Evolutionary conservation across 768 basidiomycete genomes (phyloP).

Genomic region (Calvatia gigantea): DNA sequence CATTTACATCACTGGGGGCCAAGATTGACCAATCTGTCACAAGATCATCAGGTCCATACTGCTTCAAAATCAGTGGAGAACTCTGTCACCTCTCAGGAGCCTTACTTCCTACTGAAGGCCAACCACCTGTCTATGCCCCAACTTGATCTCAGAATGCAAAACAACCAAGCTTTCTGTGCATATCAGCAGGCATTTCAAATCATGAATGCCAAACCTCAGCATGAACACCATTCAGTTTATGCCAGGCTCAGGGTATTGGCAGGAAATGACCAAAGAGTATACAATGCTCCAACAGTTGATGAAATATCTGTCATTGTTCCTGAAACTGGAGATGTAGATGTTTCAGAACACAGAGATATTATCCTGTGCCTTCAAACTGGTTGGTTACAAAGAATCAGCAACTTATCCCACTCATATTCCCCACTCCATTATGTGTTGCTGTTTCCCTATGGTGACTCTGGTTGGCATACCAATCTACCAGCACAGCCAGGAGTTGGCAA

Average conservation of each 20-base stretch:
- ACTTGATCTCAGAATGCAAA: background rate
- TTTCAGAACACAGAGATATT: conserved; percentile 28
- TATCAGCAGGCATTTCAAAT: conserved; percentile 17
- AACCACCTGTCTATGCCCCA: conserved; percentile 14
- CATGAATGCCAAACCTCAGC: background rate
- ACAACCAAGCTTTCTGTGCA: background rate
- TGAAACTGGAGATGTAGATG: conserved; percentile 20
- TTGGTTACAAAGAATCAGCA: conserved; percentile 26
- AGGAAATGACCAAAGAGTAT: conserved; percentile 27
- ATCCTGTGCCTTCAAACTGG: conserved; percentile 21
- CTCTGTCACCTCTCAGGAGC: conserved; percentile 12
- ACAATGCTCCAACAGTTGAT: conserved; percentile 39
- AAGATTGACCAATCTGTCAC: background rate
- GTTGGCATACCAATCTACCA: conserved; percentile 46
- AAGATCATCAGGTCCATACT: conserved; percentile 5
- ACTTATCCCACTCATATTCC: conserved; percentile 31
- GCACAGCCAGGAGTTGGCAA: background rate
- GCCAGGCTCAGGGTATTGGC: conserved; percentile 15
- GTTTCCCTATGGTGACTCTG: conserved; percentile 35
- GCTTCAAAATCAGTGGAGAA: conserved; percentile 16
- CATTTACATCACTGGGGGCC: conserved; percentile 1
- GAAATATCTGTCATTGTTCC: conserved; percentile 39
- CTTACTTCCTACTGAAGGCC: background rate
- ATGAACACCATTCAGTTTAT: background rate
- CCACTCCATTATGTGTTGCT: conserved; percentile 42